These are phyloP conservation scores for Penicillium brasilianum DNA, from an alignment of 2,329 filamentous ascomycete species.

Conservation along the genomic window DNA sequence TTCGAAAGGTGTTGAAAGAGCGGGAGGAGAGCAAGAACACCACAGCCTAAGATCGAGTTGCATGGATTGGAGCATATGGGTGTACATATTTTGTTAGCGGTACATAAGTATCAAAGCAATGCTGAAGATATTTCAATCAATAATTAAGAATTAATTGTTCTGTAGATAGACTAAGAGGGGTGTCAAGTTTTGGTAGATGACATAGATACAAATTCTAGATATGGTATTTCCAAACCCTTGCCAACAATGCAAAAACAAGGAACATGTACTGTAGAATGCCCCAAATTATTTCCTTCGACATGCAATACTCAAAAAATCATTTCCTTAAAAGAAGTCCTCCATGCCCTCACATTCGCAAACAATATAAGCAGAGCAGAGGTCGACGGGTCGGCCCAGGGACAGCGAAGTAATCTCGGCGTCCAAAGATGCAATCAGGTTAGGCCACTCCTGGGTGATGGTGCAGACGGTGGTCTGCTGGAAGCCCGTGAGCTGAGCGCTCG, in stretches of 20 bases:
- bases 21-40: not conserved
- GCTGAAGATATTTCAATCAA: not conserved
- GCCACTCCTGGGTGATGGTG: slow-evolving; percentile 22
- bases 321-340: not conserved
- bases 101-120: not conserved
- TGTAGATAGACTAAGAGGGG: not conserved
- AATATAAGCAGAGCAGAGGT: slow-evolving; percentile 25
- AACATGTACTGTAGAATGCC: not conserved
- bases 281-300: not conserved
- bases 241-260: not conserved
- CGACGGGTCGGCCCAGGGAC: slow-evolving; percentile 13
- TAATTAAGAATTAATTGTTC: not conserved
- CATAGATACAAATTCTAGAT: slow-evolving; percentile 10
- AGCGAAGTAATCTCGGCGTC: slow-evolving; percentile 22
- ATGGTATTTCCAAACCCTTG: not conserved
- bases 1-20: slow-evolving; percentile 41
- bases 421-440: slow-evolving; percentile 13
- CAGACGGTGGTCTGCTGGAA: slow-evolving; percentile 30
- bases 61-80: not conserved
- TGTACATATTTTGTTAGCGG: not conserved
- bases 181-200: not conserved
- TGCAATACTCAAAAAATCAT: not conserved
- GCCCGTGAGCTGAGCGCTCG: slow-evolving; percentile 31
- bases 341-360: slow-evolving; percentile 24
- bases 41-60: not conserved